Conservation (phyloP, 2,329 filamentous ascomycete genomes). For the Ophiostoma sp. region DNA sequence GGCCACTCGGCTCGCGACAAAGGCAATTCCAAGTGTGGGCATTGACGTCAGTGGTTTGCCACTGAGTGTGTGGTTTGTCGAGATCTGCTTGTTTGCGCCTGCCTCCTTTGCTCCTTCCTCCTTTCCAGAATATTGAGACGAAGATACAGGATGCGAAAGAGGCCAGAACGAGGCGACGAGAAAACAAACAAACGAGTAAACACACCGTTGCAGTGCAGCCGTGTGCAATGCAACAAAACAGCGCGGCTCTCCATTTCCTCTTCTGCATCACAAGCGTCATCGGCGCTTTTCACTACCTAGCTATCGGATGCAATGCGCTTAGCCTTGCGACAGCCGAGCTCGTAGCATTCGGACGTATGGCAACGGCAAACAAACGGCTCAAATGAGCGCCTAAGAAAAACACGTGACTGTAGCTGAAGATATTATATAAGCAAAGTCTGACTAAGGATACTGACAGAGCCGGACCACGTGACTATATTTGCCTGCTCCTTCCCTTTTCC, state of each 20-base stretch:
- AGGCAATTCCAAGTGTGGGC: neutral
- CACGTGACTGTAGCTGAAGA: neutral
- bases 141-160: neutral
- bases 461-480: neutral
- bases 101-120: neutral
- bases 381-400: neutral
- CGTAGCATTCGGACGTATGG: conserved; percentile 25
- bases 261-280: neutral
- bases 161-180: neutral
- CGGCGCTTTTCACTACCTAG: neutral
- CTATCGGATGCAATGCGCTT: neutral
- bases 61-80: neutral
- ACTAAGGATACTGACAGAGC: neutral
- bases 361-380: conserved; percentile 12
- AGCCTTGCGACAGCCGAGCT: conserved; percentile 22
- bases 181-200: neutral
- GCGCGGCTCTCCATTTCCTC: neutral
- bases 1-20: conserved; percentile 2
- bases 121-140: neutral
- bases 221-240: neutral
- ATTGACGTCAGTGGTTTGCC: conserved; percentile 12
- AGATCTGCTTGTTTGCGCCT: neutral
- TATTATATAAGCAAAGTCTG: neutral
- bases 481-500: neutral
- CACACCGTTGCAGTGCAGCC: neutral